These are phyloP conservation scores for Auricularia cornea DNA, from an alignment of 768 basidiomycete species.

Conservation along the genomic window DNA sequence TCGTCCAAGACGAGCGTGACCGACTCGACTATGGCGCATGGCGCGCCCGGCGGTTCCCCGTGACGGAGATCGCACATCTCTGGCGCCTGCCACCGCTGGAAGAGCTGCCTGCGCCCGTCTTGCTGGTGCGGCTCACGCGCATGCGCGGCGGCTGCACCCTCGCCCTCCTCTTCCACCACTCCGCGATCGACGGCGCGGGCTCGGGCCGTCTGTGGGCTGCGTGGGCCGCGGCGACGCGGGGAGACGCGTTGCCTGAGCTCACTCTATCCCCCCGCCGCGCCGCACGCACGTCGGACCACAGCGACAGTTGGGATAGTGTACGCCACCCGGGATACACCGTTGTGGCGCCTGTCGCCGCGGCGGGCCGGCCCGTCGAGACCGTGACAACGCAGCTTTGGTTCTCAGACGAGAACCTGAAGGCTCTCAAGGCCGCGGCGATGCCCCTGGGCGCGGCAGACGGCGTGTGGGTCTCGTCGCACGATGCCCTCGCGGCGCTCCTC, in stretches of 20 bases:
- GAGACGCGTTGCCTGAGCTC: not conserved
- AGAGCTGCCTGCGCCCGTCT: not conserved
- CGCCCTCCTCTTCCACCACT: not conserved
- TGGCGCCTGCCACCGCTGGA: not conserved
- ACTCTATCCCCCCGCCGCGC: not conserved
- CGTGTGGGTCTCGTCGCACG: not conserved
- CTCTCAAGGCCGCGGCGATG: not conserved
- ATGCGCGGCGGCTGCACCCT: not conserved
- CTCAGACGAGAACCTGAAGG: not conserved
- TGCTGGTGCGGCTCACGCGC: not conserved
- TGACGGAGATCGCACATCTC: not conserved
- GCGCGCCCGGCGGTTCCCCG: not conserved
- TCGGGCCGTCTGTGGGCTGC: not conserved
- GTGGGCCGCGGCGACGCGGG: not conserved
- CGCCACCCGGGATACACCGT: not conserved
- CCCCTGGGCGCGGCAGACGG: not conserved
- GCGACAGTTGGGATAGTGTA: not conserved
- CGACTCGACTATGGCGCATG: not conserved
- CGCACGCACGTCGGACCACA: not conserved
- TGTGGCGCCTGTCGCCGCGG: too few relatives aligned
- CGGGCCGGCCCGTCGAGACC: not conserved
- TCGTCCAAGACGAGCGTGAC: not conserved
- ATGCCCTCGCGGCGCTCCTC: not conserved
- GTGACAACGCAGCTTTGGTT: not conserved
- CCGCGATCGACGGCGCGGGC: not conserved